Percentiles rank a stretch among this genome's conserved stretches.
phyloP scores from a whole-genome alignment of 1,284 basidiomycete genomes.

The Veloboletus limbatus region DNA sequence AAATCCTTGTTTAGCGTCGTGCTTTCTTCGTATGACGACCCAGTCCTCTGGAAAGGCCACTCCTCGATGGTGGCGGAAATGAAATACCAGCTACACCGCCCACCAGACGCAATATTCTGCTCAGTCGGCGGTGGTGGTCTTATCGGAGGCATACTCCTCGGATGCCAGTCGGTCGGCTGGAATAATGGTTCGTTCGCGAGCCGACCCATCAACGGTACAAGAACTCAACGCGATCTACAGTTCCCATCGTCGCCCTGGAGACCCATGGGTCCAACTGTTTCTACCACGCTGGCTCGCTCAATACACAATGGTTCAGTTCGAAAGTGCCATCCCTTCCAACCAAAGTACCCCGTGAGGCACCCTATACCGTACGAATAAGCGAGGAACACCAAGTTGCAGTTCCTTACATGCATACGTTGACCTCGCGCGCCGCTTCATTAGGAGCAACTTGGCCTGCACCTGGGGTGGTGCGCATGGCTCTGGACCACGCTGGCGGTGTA shows the following conservation, averaged over 20 bases:
- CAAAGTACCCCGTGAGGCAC: conserved; percentile 29
- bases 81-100: conserved; percentile 46
- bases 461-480: conserved; percentile 58
- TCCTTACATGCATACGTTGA: conserved; percentile 53
- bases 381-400: conserved; percentile 45
- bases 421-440: conserved; percentile 65
- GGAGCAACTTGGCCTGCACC: conserved; percentile 65
- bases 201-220: conserved; percentile 1
- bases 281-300: conserved; percentile 65
- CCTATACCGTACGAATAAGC: conserved; percentile 37
- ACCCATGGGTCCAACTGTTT: conserved; percentile 72
- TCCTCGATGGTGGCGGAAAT: conserved; percentile 68
- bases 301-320: conserved; percentile 42
- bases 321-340: conserved; percentile 25
- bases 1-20: conserved; percentile 45
- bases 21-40: conserved; percentile 68
- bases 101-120: conserved; percentile 72
- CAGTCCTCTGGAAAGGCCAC: conserved; percentile 69
- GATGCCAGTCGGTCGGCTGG: conserved; percentile 61
- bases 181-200: conserved; percentile 49
- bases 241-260: conserved; percentile 62
- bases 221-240: conserved; percentile 35
- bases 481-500: conserved; percentile 54
- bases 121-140: conserved; percentile 74
- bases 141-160: conserved; percentile 63